A percentile compares a stretch with the other conserved stretches of the same genome.
These are phyloP conservation scores for Rhizopogon vesiculosus DNA, from an alignment of 768 basidiomycete genomes.

Conservation along the genomic window DNA sequence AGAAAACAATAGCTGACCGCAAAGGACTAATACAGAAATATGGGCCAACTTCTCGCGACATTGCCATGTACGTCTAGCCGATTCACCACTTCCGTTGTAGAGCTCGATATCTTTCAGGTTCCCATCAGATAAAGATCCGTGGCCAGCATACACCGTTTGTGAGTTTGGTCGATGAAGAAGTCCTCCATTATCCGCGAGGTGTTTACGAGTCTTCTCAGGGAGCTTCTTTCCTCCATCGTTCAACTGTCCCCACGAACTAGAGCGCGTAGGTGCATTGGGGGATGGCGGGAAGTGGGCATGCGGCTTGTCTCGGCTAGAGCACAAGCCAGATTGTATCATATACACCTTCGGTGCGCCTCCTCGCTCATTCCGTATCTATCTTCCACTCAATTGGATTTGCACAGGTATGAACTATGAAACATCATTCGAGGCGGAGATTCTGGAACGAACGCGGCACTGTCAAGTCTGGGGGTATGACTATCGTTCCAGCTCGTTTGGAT, in stretches of 20 bases:
- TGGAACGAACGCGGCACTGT: slow-evolving; percentile 43
- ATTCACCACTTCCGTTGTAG: slow-evolving; percentile 3
- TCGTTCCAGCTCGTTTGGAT: slow-evolving; percentile 29
- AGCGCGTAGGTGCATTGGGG: slow-evolving; percentile 46
- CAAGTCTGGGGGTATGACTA: slow-evolving; percentile 62
- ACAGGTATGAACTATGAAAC: slow-evolving; percentile 54
- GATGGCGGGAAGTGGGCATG: slow-evolving; percentile 74
- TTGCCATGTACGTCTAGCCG: slow-evolving; percentile 36
- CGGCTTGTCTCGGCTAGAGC: slow-evolving; percentile 49
- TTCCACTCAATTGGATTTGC: not conserved
- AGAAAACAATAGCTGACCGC: slow-evolving; percentile 35
- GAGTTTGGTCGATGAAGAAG: slow-evolving; percentile 16
- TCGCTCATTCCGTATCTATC: not conserved
- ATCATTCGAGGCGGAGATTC: slow-evolving; percentile 57
- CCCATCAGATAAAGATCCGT: slow-evolving; percentile 45
- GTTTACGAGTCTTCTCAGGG: slow-evolving; percentile 22
- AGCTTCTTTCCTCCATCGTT: slow-evolving; percentile 44
- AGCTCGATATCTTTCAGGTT: slow-evolving; percentile 33
- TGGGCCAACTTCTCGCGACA: slow-evolving; percentile 46
- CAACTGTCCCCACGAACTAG: slow-evolving; percentile 38
- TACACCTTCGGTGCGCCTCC: slow-evolving; percentile 51
- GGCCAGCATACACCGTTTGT: slow-evolving; percentile 59
- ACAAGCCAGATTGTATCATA: slow-evolving; percentile 53
- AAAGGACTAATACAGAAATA: slow-evolving; percentile 48
- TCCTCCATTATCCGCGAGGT: not conserved